Evolutionary conservation across 108 stramenopile species (phyloP).

Genomic region (Cyclotella baltica): DNA sequence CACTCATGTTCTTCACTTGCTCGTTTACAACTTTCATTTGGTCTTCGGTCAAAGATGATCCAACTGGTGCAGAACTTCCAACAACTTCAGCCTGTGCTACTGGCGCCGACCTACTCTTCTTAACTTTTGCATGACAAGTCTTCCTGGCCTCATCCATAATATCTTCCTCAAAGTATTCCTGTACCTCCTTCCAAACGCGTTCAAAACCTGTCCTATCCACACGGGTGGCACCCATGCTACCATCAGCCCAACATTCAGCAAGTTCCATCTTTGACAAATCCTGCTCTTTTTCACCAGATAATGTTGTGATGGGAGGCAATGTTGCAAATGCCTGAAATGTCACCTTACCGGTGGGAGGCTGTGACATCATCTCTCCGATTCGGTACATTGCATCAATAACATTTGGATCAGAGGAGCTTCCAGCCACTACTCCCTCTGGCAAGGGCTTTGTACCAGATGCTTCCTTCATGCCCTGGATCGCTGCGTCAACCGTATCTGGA

Average conservation of each 20-base stretch:
- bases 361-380: constrained; percentile 70
- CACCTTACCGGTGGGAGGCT: constrained; percentile 64
- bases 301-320: constrained; percentile 62
- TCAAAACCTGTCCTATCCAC: constrained; percentile 75
- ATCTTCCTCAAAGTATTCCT: constrained; percentile 80
- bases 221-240: constrained; percentile 63
- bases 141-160: constrained; percentile 69
- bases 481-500: constrained; percentile 61
- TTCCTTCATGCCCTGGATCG: constrained; percentile 54
- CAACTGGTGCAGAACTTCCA: constrained; percentile 42
- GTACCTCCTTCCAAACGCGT: constrained; percentile 82
- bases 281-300: constrained; percentile 63
- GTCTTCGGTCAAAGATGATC: constrained; percentile 51
- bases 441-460: constrained; percentile 29
- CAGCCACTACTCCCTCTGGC: constrained; percentile 45
- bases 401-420: constrained; percentile 63
- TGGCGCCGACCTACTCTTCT: constrained; percentile 34
- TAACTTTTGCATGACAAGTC: constrained; percentile 39
- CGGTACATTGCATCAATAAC: constrained; percentile 75
- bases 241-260: constrained; percentile 75
- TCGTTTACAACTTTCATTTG: constrained; percentile 62
- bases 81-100: constrained; percentile 17
- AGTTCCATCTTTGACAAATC: constrained; percentile 66
- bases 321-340: constrained; percentile 72
- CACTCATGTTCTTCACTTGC: constrained; percentile 70